These are phyloP conservation scores for Gigaspora rosea DNA, from an alignment of 192 early-diverging fungal genomes.

Conservation along the genomic window DNA sequence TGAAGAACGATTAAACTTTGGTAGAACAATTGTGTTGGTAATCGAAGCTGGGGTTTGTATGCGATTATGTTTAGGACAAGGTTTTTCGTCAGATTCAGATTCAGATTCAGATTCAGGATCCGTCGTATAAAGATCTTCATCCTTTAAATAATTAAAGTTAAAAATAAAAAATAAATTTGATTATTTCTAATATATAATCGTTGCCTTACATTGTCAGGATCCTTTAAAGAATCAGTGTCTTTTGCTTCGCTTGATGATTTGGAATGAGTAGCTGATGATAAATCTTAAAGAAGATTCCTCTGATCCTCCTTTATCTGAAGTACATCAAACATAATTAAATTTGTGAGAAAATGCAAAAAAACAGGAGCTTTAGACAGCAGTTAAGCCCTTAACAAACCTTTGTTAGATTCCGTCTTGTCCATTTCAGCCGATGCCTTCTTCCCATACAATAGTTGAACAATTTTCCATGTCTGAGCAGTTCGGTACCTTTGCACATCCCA, in stretches of 20 bases:
- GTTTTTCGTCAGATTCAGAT: neutral
- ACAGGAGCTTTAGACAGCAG: neutral
- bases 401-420: neutral
- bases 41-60: conserved; percentile 12
- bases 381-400: neutral
- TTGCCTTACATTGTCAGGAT: neutral
- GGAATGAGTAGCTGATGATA: neutral
- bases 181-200: too few species aligned
- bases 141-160: too few species aligned
- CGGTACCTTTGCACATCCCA: conserved; percentile 58
- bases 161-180: too few species aligned
- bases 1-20: conserved; percentile 38
- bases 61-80: neutral
- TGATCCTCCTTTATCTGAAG: neutral
- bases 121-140: neutral
- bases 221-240: conserved; percentile 3
- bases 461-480: conserved; percentile 76
- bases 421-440: neutral
- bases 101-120: neutral
- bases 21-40: conserved; percentile 40
- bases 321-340: neutral
- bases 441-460: conserved; percentile 65
- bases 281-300: neutral
- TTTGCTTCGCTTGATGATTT: neutral
- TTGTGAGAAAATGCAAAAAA: neutral